Conservation (phyloP, 345 rosid species). For the Citrus hindsii region DNA sequence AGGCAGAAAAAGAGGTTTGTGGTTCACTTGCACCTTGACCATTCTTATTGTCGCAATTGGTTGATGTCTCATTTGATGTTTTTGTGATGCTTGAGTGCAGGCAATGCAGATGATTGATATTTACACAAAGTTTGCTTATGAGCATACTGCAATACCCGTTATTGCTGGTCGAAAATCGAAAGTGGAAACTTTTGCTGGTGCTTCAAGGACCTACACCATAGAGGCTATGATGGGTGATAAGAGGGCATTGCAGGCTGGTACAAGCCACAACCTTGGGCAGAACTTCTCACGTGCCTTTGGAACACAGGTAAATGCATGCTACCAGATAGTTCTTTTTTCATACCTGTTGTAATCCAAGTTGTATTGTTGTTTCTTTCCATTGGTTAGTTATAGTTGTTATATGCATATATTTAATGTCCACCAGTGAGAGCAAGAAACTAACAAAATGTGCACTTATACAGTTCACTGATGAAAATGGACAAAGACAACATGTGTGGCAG, state of each 20-base stretch:
- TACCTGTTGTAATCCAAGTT: not conserved
- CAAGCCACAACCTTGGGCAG: slow-evolving; percentile 91
- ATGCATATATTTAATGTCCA: not conserved
- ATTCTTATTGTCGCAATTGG: not conserved
- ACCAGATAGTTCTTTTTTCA: not conserved
- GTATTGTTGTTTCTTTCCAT: not conserved
- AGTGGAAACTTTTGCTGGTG: slow-evolving; percentile 92
- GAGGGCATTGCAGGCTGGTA: slow-evolving; percentile 93
- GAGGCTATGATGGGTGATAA: slow-evolving; percentile 99
- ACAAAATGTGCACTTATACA: slow-evolving; percentile 28
- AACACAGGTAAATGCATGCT: slow-evolving; percentile 55
- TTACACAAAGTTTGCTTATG: slow-evolving; percentile 84
- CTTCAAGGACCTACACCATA: slow-evolving; percentile 80
- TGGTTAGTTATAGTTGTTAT: not conserved
- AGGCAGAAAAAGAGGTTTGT: slow-evolving; percentile 89
- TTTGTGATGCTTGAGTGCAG: slow-evolving; percentile 48
- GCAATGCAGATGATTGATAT: slow-evolving; percentile 84
- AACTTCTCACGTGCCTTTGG: slow-evolving; percentile 90
- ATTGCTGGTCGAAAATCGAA: slow-evolving; percentile 87
- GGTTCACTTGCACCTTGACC: slow-evolving; percentile 15
- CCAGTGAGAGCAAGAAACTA: not conserved
- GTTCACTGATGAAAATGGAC: slow-evolving; percentile 90
- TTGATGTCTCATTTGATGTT: slow-evolving; percentile 16
- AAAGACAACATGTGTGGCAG: slow-evolving; percentile 96
- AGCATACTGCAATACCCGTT: slow-evolving; percentile 95